Percentiles rank a stretch among this genome's conserved stretches.
Conservation (phyloP, 768 basidiomycete species). For the Roridomyces roridus region DNA sequence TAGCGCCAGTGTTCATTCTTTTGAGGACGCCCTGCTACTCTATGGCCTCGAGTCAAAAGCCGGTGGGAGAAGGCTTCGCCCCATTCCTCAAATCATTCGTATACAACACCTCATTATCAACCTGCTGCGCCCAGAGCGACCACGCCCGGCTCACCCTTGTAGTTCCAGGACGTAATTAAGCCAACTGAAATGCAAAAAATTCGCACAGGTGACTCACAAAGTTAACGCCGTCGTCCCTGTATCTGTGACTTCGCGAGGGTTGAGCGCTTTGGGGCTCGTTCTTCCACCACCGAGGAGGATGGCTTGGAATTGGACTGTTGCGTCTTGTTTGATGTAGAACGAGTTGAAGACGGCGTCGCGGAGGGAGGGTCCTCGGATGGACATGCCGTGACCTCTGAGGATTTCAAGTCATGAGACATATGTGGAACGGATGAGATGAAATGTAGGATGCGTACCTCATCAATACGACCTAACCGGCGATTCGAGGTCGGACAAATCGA, state of each 20-base stretch:
- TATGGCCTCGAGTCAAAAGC: conserved; percentile 15
- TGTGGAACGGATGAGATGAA: too few species aligned
- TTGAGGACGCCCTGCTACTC: too few species aligned
- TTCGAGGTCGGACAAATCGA: too few species aligned
- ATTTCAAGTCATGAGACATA: background rate
- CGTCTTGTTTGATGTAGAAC: conserved; percentile 26
- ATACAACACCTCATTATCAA: conserved; percentile 16
- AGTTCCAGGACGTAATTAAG: background rate
- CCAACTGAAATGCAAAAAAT: background rate
- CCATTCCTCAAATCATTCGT: conserved; percentile 18
- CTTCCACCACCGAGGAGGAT: conserved; percentile 23
- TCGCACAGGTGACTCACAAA: conserved; percentile 5
- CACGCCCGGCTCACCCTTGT: conserved; percentile 12
- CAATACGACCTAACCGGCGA: conserved; percentile 16
- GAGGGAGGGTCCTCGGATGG: conserved; percentile 21
- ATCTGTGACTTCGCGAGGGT: conserved; percentile 22
- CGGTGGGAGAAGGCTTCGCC: background rate
- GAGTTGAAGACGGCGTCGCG: conserved; percentile 27
- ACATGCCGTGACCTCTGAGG: conserved; percentile 27
- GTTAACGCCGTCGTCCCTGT: conserved; percentile 12
- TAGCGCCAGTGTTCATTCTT: too few species aligned
- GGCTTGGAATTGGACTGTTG: conserved; percentile 24
- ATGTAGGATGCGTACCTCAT: conserved; percentile 14
- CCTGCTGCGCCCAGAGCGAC: conserved; percentile 18
- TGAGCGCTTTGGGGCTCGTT: conserved; percentile 8